phyloP scores from a whole-genome alignment of 495 filamentous ascomycete species.

The Aspergillus kassunensis region DNA sequence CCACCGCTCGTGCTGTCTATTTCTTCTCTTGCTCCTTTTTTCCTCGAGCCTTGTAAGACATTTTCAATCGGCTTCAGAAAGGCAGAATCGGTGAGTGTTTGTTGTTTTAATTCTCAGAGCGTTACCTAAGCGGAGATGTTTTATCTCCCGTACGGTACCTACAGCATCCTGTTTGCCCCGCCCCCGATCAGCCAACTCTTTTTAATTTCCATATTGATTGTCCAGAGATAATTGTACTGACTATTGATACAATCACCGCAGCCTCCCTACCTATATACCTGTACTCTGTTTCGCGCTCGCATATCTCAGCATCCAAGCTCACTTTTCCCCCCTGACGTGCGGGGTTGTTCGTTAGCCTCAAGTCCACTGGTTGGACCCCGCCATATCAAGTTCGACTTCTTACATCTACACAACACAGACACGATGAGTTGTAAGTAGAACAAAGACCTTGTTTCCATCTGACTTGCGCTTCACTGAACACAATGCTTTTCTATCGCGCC shows the following conservation, averaged over 20 bases:
- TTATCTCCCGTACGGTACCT: too few species aligned
- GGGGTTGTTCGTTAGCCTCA: conserved; percentile 20
- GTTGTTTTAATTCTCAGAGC: neutral
- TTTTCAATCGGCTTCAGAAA: neutral
- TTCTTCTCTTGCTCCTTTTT: neutral
- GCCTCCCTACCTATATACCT: neutral
- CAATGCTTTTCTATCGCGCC: conserved; percentile 1
- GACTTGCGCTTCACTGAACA: neutral
- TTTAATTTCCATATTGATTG: neutral
- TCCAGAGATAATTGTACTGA: neutral
- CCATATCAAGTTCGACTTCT: conserved; percentile 13
- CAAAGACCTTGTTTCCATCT: conserved; percentile 2
- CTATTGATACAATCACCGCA: neutral
- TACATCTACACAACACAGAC: conserved; percentile 16
- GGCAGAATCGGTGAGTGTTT: conserved; percentile 5
- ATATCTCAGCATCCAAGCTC: too few species aligned
- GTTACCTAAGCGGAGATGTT: neutral
- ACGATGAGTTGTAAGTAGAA: conserved; percentile 48
- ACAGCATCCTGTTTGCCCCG: too few species aligned
- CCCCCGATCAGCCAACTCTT: neutral
- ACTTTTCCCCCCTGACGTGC: conserved; percentile 20
- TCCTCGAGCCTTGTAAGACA: neutral
- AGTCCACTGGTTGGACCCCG: conserved; percentile 18
- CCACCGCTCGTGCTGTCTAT: neutral
- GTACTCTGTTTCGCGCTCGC: neutral